Evolutionary conservation across 805 yeast species (phyloP), one percentile per base, ranked within the genome.

Genomic region (Saccharomycopsis fodiens): DNA sequence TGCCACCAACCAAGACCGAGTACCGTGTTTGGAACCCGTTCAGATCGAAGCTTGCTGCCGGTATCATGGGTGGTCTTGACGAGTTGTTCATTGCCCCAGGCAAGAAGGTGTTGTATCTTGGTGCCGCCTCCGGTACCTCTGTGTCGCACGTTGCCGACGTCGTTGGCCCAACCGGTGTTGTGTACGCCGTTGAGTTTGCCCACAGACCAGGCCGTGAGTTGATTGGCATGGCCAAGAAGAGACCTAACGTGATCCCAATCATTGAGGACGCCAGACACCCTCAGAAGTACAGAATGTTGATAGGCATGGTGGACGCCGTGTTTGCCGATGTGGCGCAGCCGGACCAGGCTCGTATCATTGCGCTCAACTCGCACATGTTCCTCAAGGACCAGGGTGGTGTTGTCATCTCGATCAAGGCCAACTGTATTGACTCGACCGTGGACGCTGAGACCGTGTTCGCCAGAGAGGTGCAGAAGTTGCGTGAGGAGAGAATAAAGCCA

Each of bases 11-110:
- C 62, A 93, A 93, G 76, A 78, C 81, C 52, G 98, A 93, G 75
- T 93, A 93, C 82, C 89, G 98, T 79, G 98, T 93, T 57, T 93
- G 98, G 98, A 93, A 93, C 73, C 98, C 98, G 54, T 93, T 93
- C 85, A 85, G 98, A 82, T 91, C 97, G 50, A 93, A 93, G 79
- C 76, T 93, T 73, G 98, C 98, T 66, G 98, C 98, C 53, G 98
- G 98, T 85, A 86, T 93, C 57, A 85, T 93, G 87, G 98, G 98
- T 73, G 98, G 98, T 84, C 72, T 93, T 58, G 98, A 91, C 66
- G 97, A 93, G 73, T 72, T 93, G 59, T 94, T 88, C 75, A 85
- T 93, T 69, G 94, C 85, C 47, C 98, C 98, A 62, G 98, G 98
- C 64, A 87, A 85, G 74, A 93, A 93, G 75, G 97, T 93, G 45